Base-by-base conservation (phyloP, 164 flowering plant genomes). In the Berberis thunbergii region DNA sequence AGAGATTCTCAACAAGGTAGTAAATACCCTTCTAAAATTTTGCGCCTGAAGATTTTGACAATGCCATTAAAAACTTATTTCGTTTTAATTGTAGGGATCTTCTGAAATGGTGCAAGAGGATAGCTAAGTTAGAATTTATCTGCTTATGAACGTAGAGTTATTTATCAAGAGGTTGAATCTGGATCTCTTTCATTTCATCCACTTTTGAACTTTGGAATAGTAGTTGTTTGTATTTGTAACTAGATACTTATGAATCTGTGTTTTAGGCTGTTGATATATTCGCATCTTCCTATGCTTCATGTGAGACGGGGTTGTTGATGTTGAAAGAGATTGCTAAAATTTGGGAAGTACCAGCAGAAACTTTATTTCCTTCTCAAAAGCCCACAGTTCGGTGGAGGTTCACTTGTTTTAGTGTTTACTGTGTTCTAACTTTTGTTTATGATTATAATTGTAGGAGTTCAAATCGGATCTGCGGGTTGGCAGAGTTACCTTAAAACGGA, bases 221-320 rank as follows among this genome's bases (percentile, higher is more conserved):
- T 6, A 49, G 55, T 8, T 65, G 11, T 41, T 62, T 45, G 1
- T 40, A 60, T 7, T 55, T 66, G 1, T 50, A 10, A 7, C 44
- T 62, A 44, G 3, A 62, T 64, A 10, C 53, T 64, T 6, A 60
- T 7, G 10, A 9, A 38, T 48, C n/a, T 59, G 59, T 49, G 39
- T 61, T 74, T 26, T 78, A 94, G 98, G 99, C 97, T 67, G 87
- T 85, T 41, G 99, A 95, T 77, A 69, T 86, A 64, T 95, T 91
- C 81, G 90, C 87, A 43, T 72, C 86, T 43, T 86, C 75, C 57
- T 78, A 79, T 12, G 68, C 86, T 70, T 84, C 88, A 58, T 64
- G 69, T 63, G 84, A 73, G 46, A 79, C 70, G 11, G 80, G 92
- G 60, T 61, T 85, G 72, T 55, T 63, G 45, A 66, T 82, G 26